Base-by-base conservation (phyloP, 257 asterid genomes). In the Penstemon eatonii region DNA sequence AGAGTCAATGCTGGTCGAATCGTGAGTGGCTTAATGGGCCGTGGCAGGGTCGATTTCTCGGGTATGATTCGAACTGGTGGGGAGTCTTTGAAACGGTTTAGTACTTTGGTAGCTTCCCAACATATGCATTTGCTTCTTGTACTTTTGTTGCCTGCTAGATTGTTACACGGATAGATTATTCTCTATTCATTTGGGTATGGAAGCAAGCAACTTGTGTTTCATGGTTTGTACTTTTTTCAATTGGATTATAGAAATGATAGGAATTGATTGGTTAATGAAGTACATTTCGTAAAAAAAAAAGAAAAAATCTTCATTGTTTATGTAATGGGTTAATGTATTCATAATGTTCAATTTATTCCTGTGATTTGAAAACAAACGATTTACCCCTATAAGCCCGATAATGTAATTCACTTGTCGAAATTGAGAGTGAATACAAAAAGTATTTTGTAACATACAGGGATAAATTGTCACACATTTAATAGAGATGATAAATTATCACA, bases 41-140 rank as follows among this genome's bases (percentile, higher is more conserved):
- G 69, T 38, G 82, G 82, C 3, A 85, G 70, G 71, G 42, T 87
- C 63, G 84, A 75, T 38, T 76, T 92, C 70, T 76, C 88, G 2
- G 96, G 96, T 55, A 60, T 89, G 0, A 58, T 84, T 9, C 83
- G 55, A 13, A 86, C 74, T 4, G 96, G 97, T 0, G 72, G 70
- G 64, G 95, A 89, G 65, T 85, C 96, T 1, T 77, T 83, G 74
- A 89, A 79, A 63, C 80, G 91, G 76, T 84, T 91, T 67, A 78
- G 89, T 33, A 79, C 81, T 42, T 60, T 88, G 7, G 86, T 93
- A 56, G 89, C 88, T 7, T 93, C 97, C 1, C 96, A 88, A 63
- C 89, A 84, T 68, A 80, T 85, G 91, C 94, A 88, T 81, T 70
- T 93, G 82, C 86, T 93, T 60, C 89, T 93, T 71, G 89, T 88